A percentile compares a stretch with the other conserved stretches of the same genome.
Conservation (phyloP, 2,329 filamentous ascomycete species). For the Trichoderma hamatum region DNA sequence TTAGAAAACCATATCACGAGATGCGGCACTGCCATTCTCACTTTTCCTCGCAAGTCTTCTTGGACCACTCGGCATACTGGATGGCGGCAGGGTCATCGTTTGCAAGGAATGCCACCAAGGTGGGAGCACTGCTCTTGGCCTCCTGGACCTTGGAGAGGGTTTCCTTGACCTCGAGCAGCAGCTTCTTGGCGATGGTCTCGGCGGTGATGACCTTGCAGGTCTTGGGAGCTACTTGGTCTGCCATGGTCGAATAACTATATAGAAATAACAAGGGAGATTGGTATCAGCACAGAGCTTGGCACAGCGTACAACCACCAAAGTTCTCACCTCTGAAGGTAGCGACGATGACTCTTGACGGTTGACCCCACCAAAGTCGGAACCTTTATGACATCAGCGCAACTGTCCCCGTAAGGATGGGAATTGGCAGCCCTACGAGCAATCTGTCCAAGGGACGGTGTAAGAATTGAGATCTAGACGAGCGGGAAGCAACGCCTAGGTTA, state of each 20-base stretch:
- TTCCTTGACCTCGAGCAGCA: constrained; percentile 77
- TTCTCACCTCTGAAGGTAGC: constrained; percentile 8
- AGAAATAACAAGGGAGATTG: neutral
- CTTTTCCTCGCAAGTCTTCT: constrained; percentile 96
- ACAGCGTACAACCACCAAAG: neutral
- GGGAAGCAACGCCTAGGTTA: neutral
- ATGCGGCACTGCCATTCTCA: constrained; percentile 54
- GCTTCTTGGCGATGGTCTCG: constrained; percentile 79
- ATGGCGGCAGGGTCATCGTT: constrained; percentile 88
- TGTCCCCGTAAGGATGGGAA: neutral
- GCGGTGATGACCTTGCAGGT: constrained; percentile 94
- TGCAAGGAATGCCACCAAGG: constrained; percentile 87
- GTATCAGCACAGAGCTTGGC: neutral
- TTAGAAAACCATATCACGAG: constrained; percentile 25
- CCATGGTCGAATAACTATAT: constrained; percentile 33
- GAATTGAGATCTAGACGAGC: neutral
- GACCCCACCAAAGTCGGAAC: constrained; percentile 23
- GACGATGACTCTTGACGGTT: constrained; percentile 25
- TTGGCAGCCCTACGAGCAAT: neutral
- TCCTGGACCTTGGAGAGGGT: constrained; percentile 72
- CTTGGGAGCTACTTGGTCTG: constrained; percentile 51
- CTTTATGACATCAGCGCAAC: constrained; percentile 26
- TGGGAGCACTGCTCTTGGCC: constrained; percentile 60
- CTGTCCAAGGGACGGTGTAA: neutral
- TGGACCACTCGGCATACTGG: constrained; percentile 96